phyloP scores from a whole-genome alignment of 2,329 filamentous ascomycete species.

The Claviceps arundinis region DNA sequence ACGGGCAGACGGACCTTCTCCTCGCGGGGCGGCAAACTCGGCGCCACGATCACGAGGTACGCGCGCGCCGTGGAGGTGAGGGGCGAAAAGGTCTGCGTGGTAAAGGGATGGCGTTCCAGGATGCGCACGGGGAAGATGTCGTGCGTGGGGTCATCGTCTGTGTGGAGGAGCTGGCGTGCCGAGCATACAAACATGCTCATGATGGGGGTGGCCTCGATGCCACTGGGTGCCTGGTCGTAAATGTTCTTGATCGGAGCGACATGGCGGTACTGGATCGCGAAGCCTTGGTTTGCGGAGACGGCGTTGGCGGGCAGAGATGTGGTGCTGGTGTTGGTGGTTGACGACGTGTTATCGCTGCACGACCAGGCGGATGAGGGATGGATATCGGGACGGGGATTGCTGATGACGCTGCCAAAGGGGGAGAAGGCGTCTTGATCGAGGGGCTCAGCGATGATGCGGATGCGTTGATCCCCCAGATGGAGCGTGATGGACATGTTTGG shows the following conservation, averaged over 20 bases:
- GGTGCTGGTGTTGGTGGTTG: slow-evolving; percentile 9
- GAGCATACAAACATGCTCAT: slow-evolving; percentile 85
- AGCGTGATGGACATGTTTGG: slow-evolving; percentile 15
- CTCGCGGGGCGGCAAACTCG: slow-evolving; percentile 42
- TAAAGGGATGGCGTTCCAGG: slow-evolving; percentile 86
- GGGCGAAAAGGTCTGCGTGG: slow-evolving; percentile 85
- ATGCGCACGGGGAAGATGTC: slow-evolving; percentile 48
- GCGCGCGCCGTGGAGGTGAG: slow-evolving; percentile 38
- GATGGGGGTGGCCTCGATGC: slow-evolving; percentile 34
- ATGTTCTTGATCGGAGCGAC: slow-evolving; percentile 61
- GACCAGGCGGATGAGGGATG: slow-evolving; percentile 33
- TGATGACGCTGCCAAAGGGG: slow-evolving; percentile 71
- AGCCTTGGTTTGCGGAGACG: slow-evolving; percentile 68
- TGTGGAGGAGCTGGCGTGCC: slow-evolving; percentile 16
- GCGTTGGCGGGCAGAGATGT: slow-evolving; percentile 23
- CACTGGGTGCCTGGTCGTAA: slow-evolving; percentile 53
- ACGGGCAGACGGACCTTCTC: slow-evolving; percentile 15
- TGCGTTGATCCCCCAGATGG: slow-evolving; percentile 10
- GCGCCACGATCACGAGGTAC: slow-evolving; percentile 84
- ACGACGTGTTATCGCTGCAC: slow-evolving; percentile 22
- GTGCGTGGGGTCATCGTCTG: slow-evolving; percentile 4
- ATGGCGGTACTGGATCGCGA: slow-evolving; percentile 73
- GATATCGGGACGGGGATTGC: slow-evolving; percentile 52
- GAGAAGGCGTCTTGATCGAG: slow-evolving; percentile 58
- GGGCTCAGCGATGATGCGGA: slow-evolving; percentile 42